Conservation (phyloP, 768 basidiomycete species). For the Suillus spraguei region DNA sequence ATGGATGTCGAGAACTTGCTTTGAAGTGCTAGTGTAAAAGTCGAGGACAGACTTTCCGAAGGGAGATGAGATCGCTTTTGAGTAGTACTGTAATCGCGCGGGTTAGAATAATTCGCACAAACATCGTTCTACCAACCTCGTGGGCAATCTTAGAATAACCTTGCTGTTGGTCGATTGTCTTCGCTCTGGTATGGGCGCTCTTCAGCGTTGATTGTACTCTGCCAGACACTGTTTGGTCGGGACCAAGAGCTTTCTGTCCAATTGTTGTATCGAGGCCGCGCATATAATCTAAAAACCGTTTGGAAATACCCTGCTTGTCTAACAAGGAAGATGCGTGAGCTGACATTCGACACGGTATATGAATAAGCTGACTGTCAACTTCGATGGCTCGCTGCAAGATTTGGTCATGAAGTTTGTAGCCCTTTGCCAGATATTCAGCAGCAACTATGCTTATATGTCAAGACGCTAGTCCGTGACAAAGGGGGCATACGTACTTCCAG, state of each 20-base stretch:
- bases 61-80: conserved; percentile 72
- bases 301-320: conserved; percentile 88
- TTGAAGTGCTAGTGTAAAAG: conserved; percentile 89
- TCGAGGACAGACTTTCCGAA: conserved; percentile 72
- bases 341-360: neutral
- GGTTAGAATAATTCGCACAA: conserved; percentile 2
- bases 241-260: conserved; percentile 73
- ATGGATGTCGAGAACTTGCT: conserved; percentile 90
- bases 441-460: conserved; percentile 53
- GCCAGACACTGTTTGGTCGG: conserved; percentile 77
- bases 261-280: conserved; percentile 67
- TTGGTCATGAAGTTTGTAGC: conserved; percentile 79
- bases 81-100: conserved; percentile 62
- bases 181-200: conserved; percentile 69
- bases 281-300: conserved; percentile 81
- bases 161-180: conserved; percentile 79
- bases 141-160: conserved; percentile 69
- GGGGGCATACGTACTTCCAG: conserved; percentile 59
- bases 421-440: conserved; percentile 92
- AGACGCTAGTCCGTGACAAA: neutral
- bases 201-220: conserved; percentile 68
- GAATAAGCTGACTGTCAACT: conserved; percentile 55
- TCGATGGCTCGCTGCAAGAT: conserved; percentile 82
- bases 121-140: conserved; percentile 49
- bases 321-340: neutral